Evolutionary conservation across 306 rosid genomes (phyloP), one percentile per base, ranked within the genome.

Genomic region (Medicago ruthenica): DNA sequence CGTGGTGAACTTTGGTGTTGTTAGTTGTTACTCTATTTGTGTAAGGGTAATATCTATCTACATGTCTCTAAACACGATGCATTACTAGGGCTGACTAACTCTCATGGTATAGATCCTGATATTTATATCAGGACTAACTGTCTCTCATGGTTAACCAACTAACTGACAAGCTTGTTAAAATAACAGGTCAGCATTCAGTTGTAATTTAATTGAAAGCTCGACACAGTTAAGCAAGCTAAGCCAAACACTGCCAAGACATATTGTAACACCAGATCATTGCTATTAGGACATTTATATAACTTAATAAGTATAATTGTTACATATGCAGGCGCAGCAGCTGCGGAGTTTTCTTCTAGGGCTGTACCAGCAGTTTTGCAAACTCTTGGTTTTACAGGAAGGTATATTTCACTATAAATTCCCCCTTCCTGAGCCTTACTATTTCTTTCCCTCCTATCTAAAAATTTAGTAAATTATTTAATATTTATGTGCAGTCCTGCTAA

Each of bases 261-360:
- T 41, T 60, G 41, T 27, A 60, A 60, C 66, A 60, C 22, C 68
- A 36, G 6, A 62, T n/a, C 45, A 16, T 62, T 62, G 18, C 13
- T 62, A 62, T 15, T 62, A 62, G 44, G 68, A 62, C 14, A 41
- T 62, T 15, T 36, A 42, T 36, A 64, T 42, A 59, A 53, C 67
- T 48, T 55, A 59, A 67, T 17, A 68, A 11, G 63, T 70, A 5
- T 72, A 64, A 16, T 51, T 79, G 16, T 57, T 71, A 75, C 67
- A n/a, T 72, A 65, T 82, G 87, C 86, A 93, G 98, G 98, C 81
- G 92, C 96, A 37, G 97, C 90, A 57, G 97, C 98, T 55, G 97
- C 98, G 7, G 96, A 92, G 86, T 95, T 95, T 86, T 88, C 96
- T 60, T 92, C 81, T 71, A 82, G 67, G 81, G 97, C 96, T 54